Evolutionary conservation across 2,329 filamentous ascomycete genomes (phyloP), one percentile per base, ranked within the genome.

Genomic region (Bimuria novae-zelandiae): DNA sequence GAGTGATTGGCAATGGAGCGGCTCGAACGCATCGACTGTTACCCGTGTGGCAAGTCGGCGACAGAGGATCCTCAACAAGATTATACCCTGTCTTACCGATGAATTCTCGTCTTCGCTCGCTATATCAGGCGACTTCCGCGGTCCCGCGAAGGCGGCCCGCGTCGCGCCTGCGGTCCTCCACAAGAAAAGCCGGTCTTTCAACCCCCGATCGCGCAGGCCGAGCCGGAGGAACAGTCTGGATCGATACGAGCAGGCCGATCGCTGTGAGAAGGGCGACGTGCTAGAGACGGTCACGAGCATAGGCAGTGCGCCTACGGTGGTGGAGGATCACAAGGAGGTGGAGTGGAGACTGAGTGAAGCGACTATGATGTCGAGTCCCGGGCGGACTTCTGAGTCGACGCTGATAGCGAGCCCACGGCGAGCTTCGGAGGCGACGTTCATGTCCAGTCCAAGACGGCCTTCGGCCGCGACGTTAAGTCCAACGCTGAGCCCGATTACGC

Each of bases 81-180:
- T 73, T 19, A 50, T 73, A 23, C 70, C 71, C n/a, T 72, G 70
- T 45, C 68, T 72, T 35, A 61, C 68, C 36, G 62, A 68, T 33
- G 70, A 72, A 45, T 71, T 72, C 52, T 68, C 68, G 7, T 69
- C 68, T 22, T 71, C 68, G 29, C 66, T 73, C 23, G 69, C 66
- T 25, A 59, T 60, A 16, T 62, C 64, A 17, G 56, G 48, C 37
- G 56, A 63, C 19, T 45, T 61, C 29, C 41, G 47, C 23, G 55
- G 59, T 23, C 57, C 62, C 3, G 51, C 62, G 16, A 60, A 63
- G 21, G 66, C 63, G n/a, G 41, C 62, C 7, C 52, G 59, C 47
- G 52, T 65, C 47, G 35, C 63, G 32, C 62, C 64, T 16, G 57
- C 57, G 8, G 64, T 69, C 49, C 61, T 61, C 52, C 43, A 60